Percentiles rank a stretch among this genome's conserved stretches.
Evolutionary conservation across 1,139 yeast species (phyloP).

Genomic region (Kazachstania sp.): DNA sequence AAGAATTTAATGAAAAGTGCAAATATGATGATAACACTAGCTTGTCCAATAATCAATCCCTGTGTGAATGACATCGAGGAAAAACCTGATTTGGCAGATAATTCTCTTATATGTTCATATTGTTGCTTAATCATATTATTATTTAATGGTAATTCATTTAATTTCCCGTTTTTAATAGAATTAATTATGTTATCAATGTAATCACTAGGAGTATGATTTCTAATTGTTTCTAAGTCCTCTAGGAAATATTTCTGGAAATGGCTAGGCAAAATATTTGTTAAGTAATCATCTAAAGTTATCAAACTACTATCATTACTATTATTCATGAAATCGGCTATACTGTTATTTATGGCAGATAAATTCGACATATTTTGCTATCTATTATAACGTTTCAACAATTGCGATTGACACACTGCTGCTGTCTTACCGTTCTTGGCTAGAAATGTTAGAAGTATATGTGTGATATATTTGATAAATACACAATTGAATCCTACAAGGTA

Average conservation of each 20-base stretch:
- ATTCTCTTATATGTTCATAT: background rate
- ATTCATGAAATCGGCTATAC: background rate
- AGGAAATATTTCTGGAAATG: constrained; percentile 31
- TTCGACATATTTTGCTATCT: background rate
- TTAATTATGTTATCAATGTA: background rate
- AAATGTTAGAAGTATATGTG: too few relatives aligned
- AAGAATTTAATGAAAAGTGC: constrained; percentile 76
- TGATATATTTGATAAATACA: too few relatives aligned
- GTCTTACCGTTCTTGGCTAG: too few relatives aligned
- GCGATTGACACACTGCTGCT: too few relatives aligned
- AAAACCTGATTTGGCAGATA: constrained; percentile 14
- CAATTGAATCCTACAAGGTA: too few relatives aligned
- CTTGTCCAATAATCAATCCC: constrained; percentile 74
- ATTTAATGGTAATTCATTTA: background rate
- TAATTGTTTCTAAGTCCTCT: constrained; percentile 7
- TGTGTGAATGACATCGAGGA: constrained; percentile 60
- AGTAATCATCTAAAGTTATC: constrained; percentile 32
- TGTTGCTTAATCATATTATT: background rate
- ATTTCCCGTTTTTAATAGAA: background rate
- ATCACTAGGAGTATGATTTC: constrained; percentile 1
- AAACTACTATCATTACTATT: constrained; percentile 16
- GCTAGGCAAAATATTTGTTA: constrained; percentile 29
- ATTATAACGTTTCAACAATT: background rate
- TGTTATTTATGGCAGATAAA: background rate
- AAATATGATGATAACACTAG: constrained; percentile 70